Evolutionary conservation across 106 monocot species (phyloP), one percentile per base, ranked within the genome.

Genomic region (Narthecium ossifragum): DNA sequence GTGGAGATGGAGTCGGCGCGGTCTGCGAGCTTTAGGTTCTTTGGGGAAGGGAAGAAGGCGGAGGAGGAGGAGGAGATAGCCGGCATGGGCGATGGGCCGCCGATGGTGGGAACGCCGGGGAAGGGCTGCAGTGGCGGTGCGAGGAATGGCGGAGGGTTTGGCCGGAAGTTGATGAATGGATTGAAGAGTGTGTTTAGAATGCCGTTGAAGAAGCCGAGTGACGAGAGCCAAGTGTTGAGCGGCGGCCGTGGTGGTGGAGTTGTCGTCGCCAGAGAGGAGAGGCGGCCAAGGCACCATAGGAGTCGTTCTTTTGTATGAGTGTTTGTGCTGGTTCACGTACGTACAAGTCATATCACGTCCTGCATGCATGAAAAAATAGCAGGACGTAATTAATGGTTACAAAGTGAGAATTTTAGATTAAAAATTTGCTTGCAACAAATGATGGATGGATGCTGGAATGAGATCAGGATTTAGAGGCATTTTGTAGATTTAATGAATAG

Each of bases 101-200:
- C 34, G 22, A 46, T 5, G 60, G 57, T 38, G 18, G 22, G 34
- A 10, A 36, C 34, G 11, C 36, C 33, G 26, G 26, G 31, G 57
- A 32, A 3, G 26, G 37, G 40, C 10, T 48, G 50, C 7, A 23
- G 10, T 14, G 61, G 72, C 46, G 46, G 11, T 9, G 8, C 31
- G 46, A 74, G 39, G 53, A 6, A 26, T 2, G 53, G 69, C 54
- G 63, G 11, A 34, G 34, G 65, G 8, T 46, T 85, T 13, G 78
- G 85, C 4, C 34, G 70, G 70, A 79, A 29, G 66, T 45, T 93
- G 75, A 29, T 88, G 49, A 33, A 59, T 11, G 85, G 93, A 11
- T 51, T 93, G 17, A 88, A 60, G 70, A 85, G 51, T 18, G 49
- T 85, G 55, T 88, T 93, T 30, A 20, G 69, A 61, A 34, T 45